Percentiles rank a stretch among this genome's conserved stretches.
Evolutionary conservation across 805 yeast genomes (phyloP).

Genomic region (Candida maesae): DNA sequence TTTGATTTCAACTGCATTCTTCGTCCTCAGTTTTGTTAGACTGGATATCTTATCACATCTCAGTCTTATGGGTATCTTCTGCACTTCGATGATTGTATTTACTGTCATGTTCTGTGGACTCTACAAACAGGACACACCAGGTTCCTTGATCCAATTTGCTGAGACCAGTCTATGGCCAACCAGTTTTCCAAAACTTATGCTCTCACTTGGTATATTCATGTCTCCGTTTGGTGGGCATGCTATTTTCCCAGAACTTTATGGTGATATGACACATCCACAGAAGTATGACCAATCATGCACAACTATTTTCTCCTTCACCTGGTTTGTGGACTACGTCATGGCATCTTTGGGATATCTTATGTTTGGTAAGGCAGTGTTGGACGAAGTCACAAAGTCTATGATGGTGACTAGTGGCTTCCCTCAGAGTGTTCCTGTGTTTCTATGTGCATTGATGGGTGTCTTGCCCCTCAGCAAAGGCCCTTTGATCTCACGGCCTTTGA

Average conservation of each 20-base stretch:
- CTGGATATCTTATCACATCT: conserved; percentile 50
- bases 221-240: conserved; percentile 89
- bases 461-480: conserved; percentile 80
- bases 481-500: conserved; percentile 65
- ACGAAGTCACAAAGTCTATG: conserved; percentile 75
- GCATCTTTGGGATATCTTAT: conserved; percentile 68
- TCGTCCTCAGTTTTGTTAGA: conserved; percentile 51
- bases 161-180: conserved; percentile 39
- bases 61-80: conserved; percentile 52
- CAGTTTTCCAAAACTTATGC: conserved; percentile 34
- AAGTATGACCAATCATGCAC: conserved; percentile 52
- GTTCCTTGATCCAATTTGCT: conserved; percentile 50
- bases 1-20: conserved; percentile 35
- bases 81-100: conserved; percentile 47
- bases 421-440: conserved; percentile 44
- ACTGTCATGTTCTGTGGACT: conserved; percentile 47
- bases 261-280: conserved; percentile 70
- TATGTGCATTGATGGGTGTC: conserved; percentile 49
- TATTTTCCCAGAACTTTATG: conserved; percentile 70
- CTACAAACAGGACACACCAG: conserved; percentile 41
- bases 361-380: conserved; percentile 69
- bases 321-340: conserved; percentile 55
- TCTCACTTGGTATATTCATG: conserved; percentile 60
- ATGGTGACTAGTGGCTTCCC: conserved; percentile 69
- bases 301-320: conserved; percentile 55